Evolutionary conservation across 2,329 filamentous ascomycete genomes (phyloP).

Genomic region (Corynespora cassiicola): DNA sequence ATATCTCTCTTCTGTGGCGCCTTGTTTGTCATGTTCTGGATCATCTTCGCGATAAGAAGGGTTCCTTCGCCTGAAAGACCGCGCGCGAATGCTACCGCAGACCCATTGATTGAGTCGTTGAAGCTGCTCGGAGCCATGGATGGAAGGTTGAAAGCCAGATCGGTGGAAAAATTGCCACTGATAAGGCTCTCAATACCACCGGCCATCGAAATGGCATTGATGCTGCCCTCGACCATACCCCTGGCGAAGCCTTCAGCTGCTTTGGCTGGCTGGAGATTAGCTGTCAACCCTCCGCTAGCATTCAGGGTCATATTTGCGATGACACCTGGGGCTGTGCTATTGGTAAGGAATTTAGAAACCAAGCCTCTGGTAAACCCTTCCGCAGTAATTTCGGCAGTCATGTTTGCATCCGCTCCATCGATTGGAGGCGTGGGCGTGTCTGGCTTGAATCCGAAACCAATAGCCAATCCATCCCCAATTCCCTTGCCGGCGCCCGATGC

Average conservation of each 20-base stretch:
- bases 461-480: conserved; percentile 30
- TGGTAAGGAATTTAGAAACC: conserved; percentile 27
- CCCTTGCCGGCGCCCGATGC: conserved; percentile 37
- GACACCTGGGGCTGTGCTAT: conserved; percentile 21
- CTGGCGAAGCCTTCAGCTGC: conserved; percentile 34
- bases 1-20: conserved; percentile 4
- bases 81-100: conserved; percentile 29
- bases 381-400: conserved; percentile 20
- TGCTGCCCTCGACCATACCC: conserved; percentile 31
- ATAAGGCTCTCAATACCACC: conserved; percentile 34
- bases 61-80: conserved; percentile 33
- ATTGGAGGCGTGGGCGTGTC: conserved; percentile 10
- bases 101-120: conserved; percentile 34
- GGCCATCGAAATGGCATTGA: conserved; percentile 30
- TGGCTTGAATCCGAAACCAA: conserved; percentile 23
- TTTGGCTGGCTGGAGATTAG: conserved; percentile 20
- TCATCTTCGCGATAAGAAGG: conserved; percentile 26
- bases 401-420: conserved; percentile 9
- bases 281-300: conserved; percentile 12
- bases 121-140: conserved; percentile 21
- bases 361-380: conserved; percentile 30
- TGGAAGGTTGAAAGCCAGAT: conserved; percentile 26
- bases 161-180: conserved; percentile 26
- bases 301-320: conserved; percentile 7
- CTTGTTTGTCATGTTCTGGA: conserved; percentile 19